phyloP scores from a whole-genome alignment of 495 filamentous ascomycete genomes.

The Pseudoneurospora amorphoporcata region DNA sequence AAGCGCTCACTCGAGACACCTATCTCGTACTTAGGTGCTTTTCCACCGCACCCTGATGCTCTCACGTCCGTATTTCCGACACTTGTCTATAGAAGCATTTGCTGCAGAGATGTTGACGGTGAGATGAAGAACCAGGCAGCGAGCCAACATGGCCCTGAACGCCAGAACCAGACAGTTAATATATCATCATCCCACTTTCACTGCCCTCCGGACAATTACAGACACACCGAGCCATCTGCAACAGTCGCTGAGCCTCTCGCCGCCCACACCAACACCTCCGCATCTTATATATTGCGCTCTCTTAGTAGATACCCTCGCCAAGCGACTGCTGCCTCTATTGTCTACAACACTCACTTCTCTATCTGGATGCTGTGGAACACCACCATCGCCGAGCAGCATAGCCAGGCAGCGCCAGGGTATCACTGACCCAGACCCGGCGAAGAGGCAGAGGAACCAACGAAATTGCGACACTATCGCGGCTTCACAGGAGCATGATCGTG shows the following conservation, averaged over 20 bases:
- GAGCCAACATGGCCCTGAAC: neutral
- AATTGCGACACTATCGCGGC: neutral
- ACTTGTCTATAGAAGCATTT: neutral
- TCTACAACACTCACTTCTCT: neutral
- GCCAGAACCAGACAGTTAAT: neutral
- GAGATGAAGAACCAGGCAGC: no score
- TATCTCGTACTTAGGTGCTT: neutral
- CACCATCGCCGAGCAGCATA: neutral
- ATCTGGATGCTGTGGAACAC: neutral
- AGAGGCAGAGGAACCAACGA: neutral
- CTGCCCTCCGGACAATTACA: neutral
- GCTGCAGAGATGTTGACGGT: neutral
- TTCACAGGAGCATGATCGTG: no score
- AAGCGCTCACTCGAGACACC: neutral
- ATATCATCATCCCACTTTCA: neutral
- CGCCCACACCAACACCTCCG: neutral
- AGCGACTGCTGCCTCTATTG: neutral
- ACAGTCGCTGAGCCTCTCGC: neutral
- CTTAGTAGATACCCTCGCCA: neutral
- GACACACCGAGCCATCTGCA: neutral
- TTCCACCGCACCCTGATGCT: neutral
- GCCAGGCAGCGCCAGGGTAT: neutral
- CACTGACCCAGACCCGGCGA: neutral
- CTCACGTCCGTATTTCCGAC: no score
- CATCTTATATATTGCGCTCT: neutral